Base-by-base conservation (phyloP, 495 filamentous ascomycete species). In the Penicillium flavigenum region DNA sequence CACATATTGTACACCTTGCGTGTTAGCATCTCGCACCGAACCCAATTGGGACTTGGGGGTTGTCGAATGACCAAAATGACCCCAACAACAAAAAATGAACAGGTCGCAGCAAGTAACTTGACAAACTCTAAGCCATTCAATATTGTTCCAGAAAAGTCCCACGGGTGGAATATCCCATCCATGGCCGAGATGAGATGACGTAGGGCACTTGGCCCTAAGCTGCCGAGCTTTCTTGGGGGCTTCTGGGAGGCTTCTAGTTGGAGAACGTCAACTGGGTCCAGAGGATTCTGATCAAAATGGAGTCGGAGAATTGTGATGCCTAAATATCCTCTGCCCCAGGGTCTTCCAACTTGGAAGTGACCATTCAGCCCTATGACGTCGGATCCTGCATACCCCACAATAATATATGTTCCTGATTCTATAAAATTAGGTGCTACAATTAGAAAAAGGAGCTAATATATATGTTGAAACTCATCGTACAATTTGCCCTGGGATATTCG, bases 1-100 rank as follows among this genome's bases (percentile, higher is more conserved):
- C 85, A 87, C 47, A 83, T 63, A 36, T 78, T 59, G 65, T 77
- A 79, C 12, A 86, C 67, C 10, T 71, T 73, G 47, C 54, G 58
- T 9, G 68, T 45, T 6, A 69, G 5, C 70, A 73, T 73, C 12
- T 19, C 54, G 57, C 20, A 39, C 4, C 31, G 26, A 11, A 24
- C n/a, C 14, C 34, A 47, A 56, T 63, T 61, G 11, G 14, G 29
- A 51, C 58, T 63, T 4, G 10, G 34, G 17, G 60, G 56, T 55
- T 56, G 58, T 36, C 56, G 54, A 34, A 43, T 20, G 19, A 59
- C n/a, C 54, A 50, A 63, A 17, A 57, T 14, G 10, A 58, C n/a
- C 8, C 41, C 20, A 11, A 54, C 29, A n/a, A 36, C 22, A 22
- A 27, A 22, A 46, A 54, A 46, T 8, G 52, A 27, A 27, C 29